These are phyloP conservation scores for Hypoxylon cercidicola DNA, from an alignment of 495 filamentous ascomycete species.

Conservation along the genomic window DNA sequence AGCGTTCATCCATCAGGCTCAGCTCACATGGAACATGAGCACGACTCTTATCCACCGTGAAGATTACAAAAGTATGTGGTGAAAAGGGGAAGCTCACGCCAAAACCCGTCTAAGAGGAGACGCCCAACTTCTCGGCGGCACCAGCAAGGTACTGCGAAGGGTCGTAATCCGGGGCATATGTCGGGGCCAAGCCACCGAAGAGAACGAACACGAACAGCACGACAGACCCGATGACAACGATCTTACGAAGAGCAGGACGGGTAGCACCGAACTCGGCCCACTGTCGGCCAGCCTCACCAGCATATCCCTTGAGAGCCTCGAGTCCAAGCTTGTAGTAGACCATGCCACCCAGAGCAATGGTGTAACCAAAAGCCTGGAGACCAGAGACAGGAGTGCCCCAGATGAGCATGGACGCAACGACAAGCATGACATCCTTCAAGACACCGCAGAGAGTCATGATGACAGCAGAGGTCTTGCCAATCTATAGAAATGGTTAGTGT, in stretches of 20 bases:
- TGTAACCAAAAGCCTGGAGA: constrained; percentile 95
- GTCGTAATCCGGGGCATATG: constrained; percentile 59
- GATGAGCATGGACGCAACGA: constrained; percentile 87
- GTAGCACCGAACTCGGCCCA: constrained; percentile 89
- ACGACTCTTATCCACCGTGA: constrained; percentile 29
- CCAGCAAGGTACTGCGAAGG: constrained; percentile 55
- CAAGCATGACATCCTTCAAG: constrained; percentile 97
- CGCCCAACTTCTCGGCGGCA: constrained; percentile 60
- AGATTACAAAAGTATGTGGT: constrained; percentile 50
- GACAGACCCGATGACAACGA: constrained; percentile 69
- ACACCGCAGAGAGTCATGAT: constrained; percentile 98
- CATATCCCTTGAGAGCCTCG: constrained; percentile 83
- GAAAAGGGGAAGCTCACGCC: constrained; percentile 27
- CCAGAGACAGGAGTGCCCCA: constrained; percentile 83
- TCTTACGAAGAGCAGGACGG: constrained; percentile 78
- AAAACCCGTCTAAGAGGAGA: constrained; percentile 41
- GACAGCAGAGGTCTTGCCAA: constrained; percentile 95
- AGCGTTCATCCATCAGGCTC: constrained; percentile 34
- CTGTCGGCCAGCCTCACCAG: constrained; percentile 71
- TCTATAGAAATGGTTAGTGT: constrained; percentile 64
- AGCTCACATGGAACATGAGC: constrained; percentile 18
- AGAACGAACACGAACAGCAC: constrained; percentile 73
- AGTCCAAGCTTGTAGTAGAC: constrained; percentile 97
- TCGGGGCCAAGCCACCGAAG: constrained; percentile 64
- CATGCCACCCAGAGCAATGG: constrained; percentile 87